Evolutionary conservation across 345 rosid genomes (phyloP), one percentile per base, ranked within the genome.

Genomic region (Adansonia digitata): DNA sequence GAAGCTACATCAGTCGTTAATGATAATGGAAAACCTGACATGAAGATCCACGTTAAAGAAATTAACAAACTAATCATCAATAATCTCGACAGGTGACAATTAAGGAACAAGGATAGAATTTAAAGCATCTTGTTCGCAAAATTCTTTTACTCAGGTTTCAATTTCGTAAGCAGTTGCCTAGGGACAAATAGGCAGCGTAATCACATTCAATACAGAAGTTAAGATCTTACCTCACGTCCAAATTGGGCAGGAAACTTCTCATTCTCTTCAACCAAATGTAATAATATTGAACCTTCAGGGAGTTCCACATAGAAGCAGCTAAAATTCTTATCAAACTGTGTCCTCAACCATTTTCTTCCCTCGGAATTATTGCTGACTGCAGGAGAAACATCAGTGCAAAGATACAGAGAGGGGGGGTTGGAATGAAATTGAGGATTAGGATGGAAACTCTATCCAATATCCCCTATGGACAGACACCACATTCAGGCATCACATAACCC

Each of bases 231-330:
- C 94, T 91, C 97, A 1, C 95, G 95, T 80, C 97, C 98, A 78
- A 92, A 94, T 77, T 92, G 97, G 55, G 89, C 88, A 18, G 95
- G 98, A 76, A 91, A 94, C 66, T 64, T 88, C 80, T 90, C 94
- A 46, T 88, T 90, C 79, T 91, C 98, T 63, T 89, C 90, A 73
- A 91, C 75, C 40, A 78, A 69, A 83, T 88, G 97, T 11, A 81
- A 86, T 48, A 92, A 71, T 61, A 90, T 67, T 11, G 88, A 81
- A 61, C 94, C 94, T 71, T 84, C 95, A 59, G 97, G 91, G 62
- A 90, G 91, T 79, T 90, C 93, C 78, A 84, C 91, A 73, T 94
- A 91, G 83, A 92, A 94, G 84, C 88, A 88, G 79, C 88, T 90
- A 48, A 43, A 72, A 74, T 81, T 88, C 67, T 75, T 73, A 56